Evolutionary conservation across 495 filamentous ascomycete genomes (phyloP).

Genomic region (Viridothelium virens): DNA sequence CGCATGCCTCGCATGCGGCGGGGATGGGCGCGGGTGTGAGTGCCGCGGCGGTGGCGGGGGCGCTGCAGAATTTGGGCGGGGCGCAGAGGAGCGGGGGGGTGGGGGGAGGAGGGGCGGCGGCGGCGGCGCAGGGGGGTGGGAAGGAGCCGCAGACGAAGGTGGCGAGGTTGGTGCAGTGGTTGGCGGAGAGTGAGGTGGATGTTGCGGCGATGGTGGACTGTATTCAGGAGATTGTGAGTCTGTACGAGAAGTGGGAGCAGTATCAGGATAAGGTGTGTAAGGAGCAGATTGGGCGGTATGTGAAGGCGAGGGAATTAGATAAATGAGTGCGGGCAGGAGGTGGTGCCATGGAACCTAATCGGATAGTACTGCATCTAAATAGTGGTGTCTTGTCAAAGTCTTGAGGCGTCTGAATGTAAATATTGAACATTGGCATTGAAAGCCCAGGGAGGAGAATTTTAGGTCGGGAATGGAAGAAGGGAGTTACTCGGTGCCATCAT

Average conservation of each 20-base stretch:
- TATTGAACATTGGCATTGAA: too few species aligned
- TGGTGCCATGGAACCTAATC: background rate
- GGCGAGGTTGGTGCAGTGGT: slow-evolving; percentile 70
- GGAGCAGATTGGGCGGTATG: slow-evolving; percentile 70
- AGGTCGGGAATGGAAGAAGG: too few species aligned
- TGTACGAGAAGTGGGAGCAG: slow-evolving; percentile 87
- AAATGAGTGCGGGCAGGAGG: slow-evolving; percentile 42
- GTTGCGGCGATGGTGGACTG: slow-evolving; percentile 88
- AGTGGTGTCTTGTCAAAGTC: too few species aligned
- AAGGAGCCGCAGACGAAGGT: slow-evolving; percentile 34
- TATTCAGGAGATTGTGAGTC: slow-evolving; percentile 87
- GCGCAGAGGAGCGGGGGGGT: slow-evolving; percentile 7
- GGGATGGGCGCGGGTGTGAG: slow-evolving; percentile 21
- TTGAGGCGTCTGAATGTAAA: too few species aligned
- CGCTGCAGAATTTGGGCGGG: slow-evolving; percentile 11
- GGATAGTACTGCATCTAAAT: background rate
- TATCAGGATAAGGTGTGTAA: slow-evolving; percentile 79
- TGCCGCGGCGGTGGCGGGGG: slow-evolving; percentile 15
- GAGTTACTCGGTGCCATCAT: too few species aligned
- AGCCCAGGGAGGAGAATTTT: too few species aligned
- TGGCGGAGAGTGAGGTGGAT: slow-evolving; percentile 87
- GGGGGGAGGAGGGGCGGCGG: too few species aligned
- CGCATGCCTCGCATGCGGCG: slow-evolving; percentile 24
- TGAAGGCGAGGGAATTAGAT: slow-evolving; percentile 75
- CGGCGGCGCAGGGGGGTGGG: background rate